Evolutionary conservation across 768 basidiomycete species (phyloP).

Genomic region (Tulasnella sp.): DNA sequence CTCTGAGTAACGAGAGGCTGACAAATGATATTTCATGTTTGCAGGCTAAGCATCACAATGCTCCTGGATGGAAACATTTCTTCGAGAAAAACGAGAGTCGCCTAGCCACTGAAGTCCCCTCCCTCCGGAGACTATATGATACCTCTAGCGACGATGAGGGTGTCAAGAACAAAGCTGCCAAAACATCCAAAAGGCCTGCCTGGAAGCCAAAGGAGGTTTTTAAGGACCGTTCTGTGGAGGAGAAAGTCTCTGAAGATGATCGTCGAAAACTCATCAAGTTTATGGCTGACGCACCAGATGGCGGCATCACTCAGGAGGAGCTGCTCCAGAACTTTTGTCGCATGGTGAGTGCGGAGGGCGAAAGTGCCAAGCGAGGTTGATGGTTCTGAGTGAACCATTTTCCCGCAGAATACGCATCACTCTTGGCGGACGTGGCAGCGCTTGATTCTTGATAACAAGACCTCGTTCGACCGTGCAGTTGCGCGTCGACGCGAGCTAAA

Average conservation of each 20-base stretch:
- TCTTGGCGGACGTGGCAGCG: constrained; percentile 18
- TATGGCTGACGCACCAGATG: constrained; percentile 17
- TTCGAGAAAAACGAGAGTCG: constrained; percentile 12
- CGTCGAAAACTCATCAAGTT: constrained; percentile 10
- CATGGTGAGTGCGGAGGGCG: background rate
- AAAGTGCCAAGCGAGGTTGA: background rate
- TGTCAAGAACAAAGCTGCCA: background rate
- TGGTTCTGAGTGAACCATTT: background rate
- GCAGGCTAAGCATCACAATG: constrained; percentile 12
- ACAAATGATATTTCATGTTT: background rate
- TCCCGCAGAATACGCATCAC: background rate
- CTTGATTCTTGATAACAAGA: constrained; percentile 8
- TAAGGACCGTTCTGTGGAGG: background rate
- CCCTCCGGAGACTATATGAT: constrained; percentile 4
- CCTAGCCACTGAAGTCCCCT: background rate
- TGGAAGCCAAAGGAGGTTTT: constrained; percentile 6
- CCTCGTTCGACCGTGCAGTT: constrained; percentile 12
- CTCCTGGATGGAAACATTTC: constrained; percentile 4
- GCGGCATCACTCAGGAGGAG: constrained; percentile 1
- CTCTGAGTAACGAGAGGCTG: background rate
- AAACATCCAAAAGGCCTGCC: background rate
- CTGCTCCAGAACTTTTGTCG: constrained; percentile 14
- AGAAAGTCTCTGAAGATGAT: constrained; percentile 11
- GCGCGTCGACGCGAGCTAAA: background rate
- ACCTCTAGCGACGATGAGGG: constrained; percentile 5